Base-by-base conservation (phyloP, 129 eudicot species). In the Ambrosia trifida region DNA sequence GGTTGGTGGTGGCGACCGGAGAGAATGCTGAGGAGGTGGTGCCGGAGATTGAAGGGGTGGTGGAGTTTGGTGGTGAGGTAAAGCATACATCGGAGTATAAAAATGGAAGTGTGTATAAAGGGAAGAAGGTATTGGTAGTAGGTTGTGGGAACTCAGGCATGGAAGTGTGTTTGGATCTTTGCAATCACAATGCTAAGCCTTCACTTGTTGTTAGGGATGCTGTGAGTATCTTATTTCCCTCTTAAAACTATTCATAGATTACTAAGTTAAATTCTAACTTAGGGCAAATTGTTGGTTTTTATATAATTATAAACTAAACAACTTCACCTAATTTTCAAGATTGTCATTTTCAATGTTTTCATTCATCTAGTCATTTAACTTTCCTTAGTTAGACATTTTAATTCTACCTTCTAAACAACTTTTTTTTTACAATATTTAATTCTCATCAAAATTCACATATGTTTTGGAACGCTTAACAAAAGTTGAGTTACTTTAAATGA, bases 111-210 rank as follows among this genome's bases (percentile, higher is more conserved):
- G 82, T 19, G 11, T 95, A 78, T 79, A 67, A 64, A 73, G 97
- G 99, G 74, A 88, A 88, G 62, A 84, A 73, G 53, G 99, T 95
- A 46, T 81, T 90, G 81, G 97, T 95, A 11, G 97, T 95, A 17
- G 99, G 99, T 2, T 85, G 99, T 84, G 99, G 99, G 47, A 95
- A 95, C 74, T 95, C 99, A 17, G 99, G 99, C 46, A 95, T 95
- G 99, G 99, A 95, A 67, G 97, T 95, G 62, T 95, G 99, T 80
- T 88, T 95, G 83, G 99, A 95, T 80, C 97, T 95, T 35, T 95
- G 94, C 73, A 85, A 90, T 79, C 83, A 90, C 73, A 43, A 81
- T 83, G 96, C 99, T 20, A 81, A 61, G 12, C 99, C 99, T 85
- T 85, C 97, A n/a, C 95, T 94, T 82, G 96, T 90, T 33, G 98